Base-by-base conservation (phyloP, 106 monocot genomes). In the Dioscorea dumetorum region DNA sequence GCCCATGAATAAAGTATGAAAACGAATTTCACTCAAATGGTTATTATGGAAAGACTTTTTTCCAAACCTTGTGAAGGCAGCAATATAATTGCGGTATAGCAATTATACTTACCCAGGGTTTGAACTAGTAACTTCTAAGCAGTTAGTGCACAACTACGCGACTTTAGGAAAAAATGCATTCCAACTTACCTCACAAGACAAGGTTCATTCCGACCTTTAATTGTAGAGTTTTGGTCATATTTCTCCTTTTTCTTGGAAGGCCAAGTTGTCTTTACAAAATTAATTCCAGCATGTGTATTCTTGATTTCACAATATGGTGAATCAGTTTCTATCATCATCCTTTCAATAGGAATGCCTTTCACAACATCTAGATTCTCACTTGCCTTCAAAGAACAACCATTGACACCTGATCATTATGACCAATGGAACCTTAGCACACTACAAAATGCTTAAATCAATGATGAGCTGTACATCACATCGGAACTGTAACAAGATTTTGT, bases 271-370 rank as follows among this genome's bases (percentile, higher is more conserved):
- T 87, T 99, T 6, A 93, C 90, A 71, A 82, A 87, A 56, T 85
- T 65, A 63, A 85, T 70, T 34, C 93, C 99, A 66, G 99, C 99
- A 85, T 99, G 93, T 70, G 85, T 93, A 78, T 78, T 99, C 74
- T 76, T 93, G 18, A 99, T 93, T 57, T 93, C 99, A 77, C 99
- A 99, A 57, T 99, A 99, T 69, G 99, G 99, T 53, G 99, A 90
- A 58, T 93, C 99, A 48, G 99, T 99, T 66, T 99, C 99, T 78
- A 99, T 93, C 93, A 99, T 90, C 81, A 99, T 87, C 74, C 83
- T 87, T 70, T 90, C 90, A 32, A 74, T 75, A 24, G 99, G 93
- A 78, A 93, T 90, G 63, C 79, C 79, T 79, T 59, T 83, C 49
- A 93, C 23, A 60, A 81, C 87, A 63, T 83, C 85, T 50, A 99